These are phyloP conservation scores for Colletotrichum tanaceti DNA, from an alignment of 2,329 filamentous ascomycete species.

Conservation along the genomic window DNA sequence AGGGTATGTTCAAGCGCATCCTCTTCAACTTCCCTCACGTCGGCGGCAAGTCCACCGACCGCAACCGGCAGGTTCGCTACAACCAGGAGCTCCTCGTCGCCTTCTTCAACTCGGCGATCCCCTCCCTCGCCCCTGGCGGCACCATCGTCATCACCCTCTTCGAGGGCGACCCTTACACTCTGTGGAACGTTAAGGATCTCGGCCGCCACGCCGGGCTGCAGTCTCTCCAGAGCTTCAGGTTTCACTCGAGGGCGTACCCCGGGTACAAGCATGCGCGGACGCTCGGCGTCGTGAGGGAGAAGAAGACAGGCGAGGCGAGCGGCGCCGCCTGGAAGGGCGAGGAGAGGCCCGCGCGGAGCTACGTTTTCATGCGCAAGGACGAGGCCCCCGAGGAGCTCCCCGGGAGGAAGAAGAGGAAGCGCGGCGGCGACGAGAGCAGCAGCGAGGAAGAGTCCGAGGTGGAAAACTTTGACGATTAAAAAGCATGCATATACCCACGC, in stretches of 20 bases:
- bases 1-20: constrained; percentile 75
- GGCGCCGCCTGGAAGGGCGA: constrained; percentile 56
- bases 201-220: constrained; percentile 80
- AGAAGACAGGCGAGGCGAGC: constrained; percentile 56
- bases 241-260: constrained; percentile 74
- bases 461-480: constrained; percentile 48
- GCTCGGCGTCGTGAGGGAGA: constrained; percentile 70
- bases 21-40: constrained; percentile 98
- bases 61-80: constrained; percentile 91
- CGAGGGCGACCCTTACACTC: constrained; percentile 91
- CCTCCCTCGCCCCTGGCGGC: constrained; percentile 65
- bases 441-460: constrained; percentile 42
- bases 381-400: constrained; percentile 52
- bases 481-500: neutral
- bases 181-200: constrained; percentile 94
- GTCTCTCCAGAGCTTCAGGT: constrained; percentile 77
- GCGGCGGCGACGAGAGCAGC: constrained; percentile 47
- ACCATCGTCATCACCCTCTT: constrained; percentile 87
- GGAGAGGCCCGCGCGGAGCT: constrained; percentile 64
- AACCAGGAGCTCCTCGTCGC: constrained; percentile 84
- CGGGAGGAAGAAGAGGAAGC: constrained; percentile 47
- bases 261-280: constrained; percentile 81
- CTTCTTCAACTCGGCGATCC: constrained; percentile 70
- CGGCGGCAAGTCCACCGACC: constrained; percentile 89
- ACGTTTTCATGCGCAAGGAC: constrained; percentile 70